phyloP scores from a whole-genome alignment of 495 filamentous ascomycete species.

The Halenospora varia region DNA sequence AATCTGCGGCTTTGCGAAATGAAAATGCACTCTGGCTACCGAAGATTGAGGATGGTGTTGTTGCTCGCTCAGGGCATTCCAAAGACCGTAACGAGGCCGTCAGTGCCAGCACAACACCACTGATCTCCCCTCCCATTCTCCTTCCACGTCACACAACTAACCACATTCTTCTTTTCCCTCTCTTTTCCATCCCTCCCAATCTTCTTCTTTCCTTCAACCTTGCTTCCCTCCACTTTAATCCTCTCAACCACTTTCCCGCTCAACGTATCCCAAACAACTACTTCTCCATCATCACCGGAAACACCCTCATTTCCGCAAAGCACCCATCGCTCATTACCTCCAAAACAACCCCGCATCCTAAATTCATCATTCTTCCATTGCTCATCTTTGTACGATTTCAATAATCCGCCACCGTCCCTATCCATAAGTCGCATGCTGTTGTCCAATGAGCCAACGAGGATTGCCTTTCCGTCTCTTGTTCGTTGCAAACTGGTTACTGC shows the following conservation, averaged over 20 bases:
- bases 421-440: slow-evolving; percentile 78
- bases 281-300: slow-evolving; percentile 47
- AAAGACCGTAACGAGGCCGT: slow-evolving; percentile 51
- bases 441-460: slow-evolving; percentile 76
- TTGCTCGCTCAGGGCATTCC: slow-evolving; percentile 24
- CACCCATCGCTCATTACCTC: slow-evolving; percentile 69
- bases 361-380: slow-evolving; percentile 60
- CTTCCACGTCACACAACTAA: slow-evolving; percentile 69
- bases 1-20: not conserved
- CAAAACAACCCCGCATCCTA: slow-evolving; percentile 67
- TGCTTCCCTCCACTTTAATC: slow-evolving; percentile 51
- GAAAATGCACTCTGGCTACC: not conserved
- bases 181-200: slow-evolving; percentile 47
- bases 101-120: slow-evolving; percentile 51
- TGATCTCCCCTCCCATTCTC: slow-evolving; percentile 57
- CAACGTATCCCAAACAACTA: slow-evolving; percentile 90
- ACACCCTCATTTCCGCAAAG: slow-evolving; percentile 58
- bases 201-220: slow-evolving; percentile 36
- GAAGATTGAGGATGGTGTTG: not conserved
- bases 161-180: slow-evolving; percentile 46
- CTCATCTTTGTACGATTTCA: slow-evolving; percentile 65
- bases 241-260: slow-evolving; percentile 63
- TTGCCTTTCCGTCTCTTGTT: slow-evolving; percentile 65
- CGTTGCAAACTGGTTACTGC: slow-evolving; percentile 65
- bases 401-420: slow-evolving; percentile 62